These are phyloP conservation scores for Cladosporium sp. DNA, from an alignment of 2,329 filamentous ascomycete species.

Conservation along the genomic window DNA sequence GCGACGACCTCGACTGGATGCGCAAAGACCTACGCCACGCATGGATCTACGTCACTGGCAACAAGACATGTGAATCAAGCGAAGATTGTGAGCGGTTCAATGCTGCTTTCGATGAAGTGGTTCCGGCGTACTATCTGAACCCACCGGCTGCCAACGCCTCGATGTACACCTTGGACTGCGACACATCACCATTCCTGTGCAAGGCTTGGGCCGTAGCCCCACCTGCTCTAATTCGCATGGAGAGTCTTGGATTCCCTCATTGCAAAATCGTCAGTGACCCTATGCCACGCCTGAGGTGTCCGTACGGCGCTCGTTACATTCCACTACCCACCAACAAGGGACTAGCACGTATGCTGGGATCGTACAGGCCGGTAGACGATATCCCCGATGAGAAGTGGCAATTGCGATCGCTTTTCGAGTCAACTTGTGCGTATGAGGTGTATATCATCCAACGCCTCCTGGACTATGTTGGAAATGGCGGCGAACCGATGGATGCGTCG, in stretches of 20 bases:
- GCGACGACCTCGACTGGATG: conserved; percentile 10
- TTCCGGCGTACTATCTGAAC: neutral
- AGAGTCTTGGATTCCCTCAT: conserved; percentile 11
- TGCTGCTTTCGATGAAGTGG: conserved; percentile 11
- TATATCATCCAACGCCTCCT: conserved; percentile 10
- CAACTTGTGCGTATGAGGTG: conserved; percentile 12
- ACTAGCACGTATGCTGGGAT: conserved; percentile 5
- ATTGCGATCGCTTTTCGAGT: conserved; percentile 12
- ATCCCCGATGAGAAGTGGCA: conserved; percentile 13
- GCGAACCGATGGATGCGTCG: conserved; percentile 8
- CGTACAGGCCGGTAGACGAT: conserved; percentile 9
- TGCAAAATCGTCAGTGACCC: conserved; percentile 1
- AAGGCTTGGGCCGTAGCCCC: neutral
- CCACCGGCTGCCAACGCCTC: conserved; percentile 13
- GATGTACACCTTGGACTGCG: conserved; percentile 13
- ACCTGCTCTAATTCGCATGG: neutral
- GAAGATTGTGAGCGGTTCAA: conserved; percentile 10
- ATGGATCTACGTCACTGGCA: conserved; percentile 12
- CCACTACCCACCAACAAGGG: conserved; percentile 3
- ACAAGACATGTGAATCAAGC: neutral
- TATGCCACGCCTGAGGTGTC: neutral
- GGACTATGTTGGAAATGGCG: conserved; percentile 4
- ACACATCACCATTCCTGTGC: conserved; percentile 14
- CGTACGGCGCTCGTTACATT: conserved; percentile 10
- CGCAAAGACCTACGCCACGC: conserved; percentile 7